phyloP scores from a whole-genome alignment of 2,329 filamentous ascomycete genomes.

The Botrytis byssoidea region DNA sequence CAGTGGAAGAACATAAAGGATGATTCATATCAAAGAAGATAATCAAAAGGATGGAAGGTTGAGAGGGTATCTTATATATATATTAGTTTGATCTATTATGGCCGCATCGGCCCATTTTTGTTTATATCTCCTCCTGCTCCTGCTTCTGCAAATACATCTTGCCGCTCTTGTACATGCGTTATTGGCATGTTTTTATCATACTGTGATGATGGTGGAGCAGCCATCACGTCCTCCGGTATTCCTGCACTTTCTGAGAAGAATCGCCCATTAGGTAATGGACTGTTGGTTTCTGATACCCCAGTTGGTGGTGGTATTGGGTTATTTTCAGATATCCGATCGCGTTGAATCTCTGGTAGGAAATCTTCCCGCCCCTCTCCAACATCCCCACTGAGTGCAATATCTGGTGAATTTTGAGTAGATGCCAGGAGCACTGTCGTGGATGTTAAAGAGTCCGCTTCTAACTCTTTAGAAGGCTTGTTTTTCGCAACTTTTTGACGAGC shows the following conservation, averaged over 20 bases:
- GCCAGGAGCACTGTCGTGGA: neutral
- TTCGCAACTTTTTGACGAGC: constrained; percentile 54
- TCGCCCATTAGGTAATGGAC: neutral
- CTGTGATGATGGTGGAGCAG: neutral
- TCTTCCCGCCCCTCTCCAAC: neutral
- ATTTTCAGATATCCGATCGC: neutral
- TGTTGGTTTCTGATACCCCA: neutral
- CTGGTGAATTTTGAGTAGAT: neutral
- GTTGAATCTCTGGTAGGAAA: neutral
- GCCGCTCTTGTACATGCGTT: neutral
- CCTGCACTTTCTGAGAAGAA: neutral
- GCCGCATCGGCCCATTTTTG: neutral
- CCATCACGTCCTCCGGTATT: neutral
- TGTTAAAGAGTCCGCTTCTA: neutral
- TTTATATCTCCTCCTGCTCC: neutral
- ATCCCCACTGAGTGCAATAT: neutral
- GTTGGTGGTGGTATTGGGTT: too few relatives aligned
- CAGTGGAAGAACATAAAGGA: neutral
- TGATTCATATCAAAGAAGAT: neutral
- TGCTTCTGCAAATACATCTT: neutral
- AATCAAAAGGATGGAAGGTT: neutral
- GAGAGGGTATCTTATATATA: neutral
- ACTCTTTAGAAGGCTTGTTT: constrained; percentile 20
- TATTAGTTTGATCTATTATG: neutral
- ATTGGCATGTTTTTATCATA: neutral